Base-by-base conservation (phyloP, 179 eudicot genomes). In the Camellia oleifera region DNA sequence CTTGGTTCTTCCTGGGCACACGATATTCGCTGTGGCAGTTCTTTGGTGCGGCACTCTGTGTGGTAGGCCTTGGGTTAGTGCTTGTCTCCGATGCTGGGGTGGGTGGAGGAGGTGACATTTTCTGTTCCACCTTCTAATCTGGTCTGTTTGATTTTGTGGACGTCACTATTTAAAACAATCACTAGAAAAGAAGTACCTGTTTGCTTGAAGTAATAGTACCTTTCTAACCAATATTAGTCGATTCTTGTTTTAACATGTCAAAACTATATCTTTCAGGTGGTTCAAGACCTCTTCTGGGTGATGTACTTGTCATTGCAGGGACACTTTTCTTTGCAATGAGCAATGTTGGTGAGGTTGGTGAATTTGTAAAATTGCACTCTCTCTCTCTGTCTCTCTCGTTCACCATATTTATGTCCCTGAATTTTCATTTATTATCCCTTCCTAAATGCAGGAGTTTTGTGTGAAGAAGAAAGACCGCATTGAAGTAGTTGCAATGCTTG, bases 251-350 rank as follows among this genome's bases (percentile, higher is more conserved):
- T 66, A 26, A 66, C 15, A 32, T 40, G 15, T 66, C n/a, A 13
- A 46, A 66, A 66, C 17, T 17, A 1, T 58, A 20, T 11, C 17
- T 50, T 72, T 72, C 75, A 72, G 75, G 75, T 53, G 75, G 98
- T 63, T 88, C 97, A 70, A 88, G 76, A 72, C 98, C 98, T 81
- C 80, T 95, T 76, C 79, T 95, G n/a, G 98, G 98, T 6, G 98
- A 95, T 81, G 58, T 83, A 76, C 88, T 95, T 80, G 95, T 93
- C 64, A 91, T 93, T 58, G 84, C 57, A 65, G 98, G 92, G 79
- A 87, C 98, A 69, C 46, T 93, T 77, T 92, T 91, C 78, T 92
- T 81, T 74, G 92, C 93, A 20, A 58, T 92, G 79, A 95, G 95
- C 87, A 93, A 95, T 80, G 98, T 95, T 81, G 93, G 97, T 26